Evolutionary conservation across 352 stramenopile species (phyloP).

Genomic region (Phytopythium ostracodes): DNA sequence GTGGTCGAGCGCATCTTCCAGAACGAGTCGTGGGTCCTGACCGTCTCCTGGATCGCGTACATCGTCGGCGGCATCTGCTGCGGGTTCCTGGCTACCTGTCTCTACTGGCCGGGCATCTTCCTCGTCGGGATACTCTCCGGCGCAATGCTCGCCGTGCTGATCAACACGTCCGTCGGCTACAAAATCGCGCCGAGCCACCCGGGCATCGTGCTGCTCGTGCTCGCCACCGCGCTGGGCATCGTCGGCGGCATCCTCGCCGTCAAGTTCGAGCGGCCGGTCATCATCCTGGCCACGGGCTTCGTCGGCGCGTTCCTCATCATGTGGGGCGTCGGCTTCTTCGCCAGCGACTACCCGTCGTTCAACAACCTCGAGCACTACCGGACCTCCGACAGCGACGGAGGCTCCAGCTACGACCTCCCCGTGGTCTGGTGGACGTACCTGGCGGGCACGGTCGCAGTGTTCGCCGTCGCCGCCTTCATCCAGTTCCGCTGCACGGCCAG

Average conservation of each 20-base stretch:
- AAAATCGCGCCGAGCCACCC: slow-evolving; percentile 27
- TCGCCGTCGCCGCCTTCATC: slow-evolving; percentile 28
- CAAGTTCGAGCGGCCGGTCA: slow-evolving; percentile 47
- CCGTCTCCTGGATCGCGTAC: slow-evolving; percentile 36
- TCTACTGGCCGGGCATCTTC: slow-evolving; percentile 34
- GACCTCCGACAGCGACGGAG: slow-evolving; percentile 16
- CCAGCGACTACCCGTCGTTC: slow-evolving; percentile 47
- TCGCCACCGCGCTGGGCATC: slow-evolving; percentile 36
- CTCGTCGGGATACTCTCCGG: slow-evolving; percentile 25
- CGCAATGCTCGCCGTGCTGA: slow-evolving; percentile 21
- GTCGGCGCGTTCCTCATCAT: slow-evolving; percentile 37
- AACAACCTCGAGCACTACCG: slow-evolving; percentile 40
- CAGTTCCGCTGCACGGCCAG: slow-evolving; percentile 32
- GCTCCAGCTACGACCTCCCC: slow-evolving; percentile 34
- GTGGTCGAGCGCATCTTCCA: slow-evolving; percentile 21
- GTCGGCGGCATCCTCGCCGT: slow-evolving; percentile 33
- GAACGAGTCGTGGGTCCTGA: slow-evolving; percentile 25
- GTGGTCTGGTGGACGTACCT: slow-evolving; percentile 51
- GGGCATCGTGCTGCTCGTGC: slow-evolving; percentile 35
- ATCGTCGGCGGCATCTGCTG: slow-evolving; percentile 25
- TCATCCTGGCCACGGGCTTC: slow-evolving; percentile 53
- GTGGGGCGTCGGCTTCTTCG: slow-evolving; percentile 53
- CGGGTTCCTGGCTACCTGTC: slow-evolving; percentile 23
- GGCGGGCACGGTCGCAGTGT: slow-evolving; percentile 31
- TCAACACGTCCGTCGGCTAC: slow-evolving; percentile 26